Evolutionary conservation across 371 early-diverging fungal genomes (phyloP), one percentile per base, ranked within the genome.

Genomic region (Conidiobolus incongruus): DNA sequence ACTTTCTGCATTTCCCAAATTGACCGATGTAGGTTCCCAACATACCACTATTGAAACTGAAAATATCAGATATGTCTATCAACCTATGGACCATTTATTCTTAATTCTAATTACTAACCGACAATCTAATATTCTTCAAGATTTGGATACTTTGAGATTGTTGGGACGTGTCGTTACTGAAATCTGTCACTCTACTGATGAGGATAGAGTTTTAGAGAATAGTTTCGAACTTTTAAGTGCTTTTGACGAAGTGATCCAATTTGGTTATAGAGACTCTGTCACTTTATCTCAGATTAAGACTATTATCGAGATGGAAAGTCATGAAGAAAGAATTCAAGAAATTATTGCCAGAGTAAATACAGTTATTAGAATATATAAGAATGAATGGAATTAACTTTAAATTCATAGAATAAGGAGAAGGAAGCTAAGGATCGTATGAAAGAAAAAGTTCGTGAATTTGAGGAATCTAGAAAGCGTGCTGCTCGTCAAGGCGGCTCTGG

Each of bases 41-140:
- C 94, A 93, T 51, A 94, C 97, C 13, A 90, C 83, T 34, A 78
- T 93, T 29, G 94, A 96, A 52, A 94, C 92, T 1, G 97, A 94
- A 31, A 65, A 82, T 39, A 86, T 96, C 15, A 83, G 97, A 44
- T 96, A 87, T 53, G 89, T 94, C 37, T 96, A 92, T 62, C 82
- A 93, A 63, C 94, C 95, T 16, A 68, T 90, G 43, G 95, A 94
- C 41, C 85, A 89, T 10, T 71, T 93, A 39, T 96, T 78, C 50
- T 37, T 62, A 36, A 54, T 62, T 28, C 52, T 62, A 13, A 54
- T 62, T 45, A 60, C 63, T 43, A 62, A 62, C 53, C 53, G 60
- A 37, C 63, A 75, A 60, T 72, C 73, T 47, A 79, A 77, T 44
- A 85, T 85, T 45, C 60, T 89, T 35, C 86, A 88, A 69, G 97